Conservation (phyloP, 345 rosid genomes). For the sweet orange (Citrus sinensis) region DVS_A1.0 CM039165.1:32854501-32855000, state of each 20-base stretch:
- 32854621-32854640: not conserved
- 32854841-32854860: not conserved
- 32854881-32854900: constrained; percentile 16
- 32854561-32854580: not conserved
- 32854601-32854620: constrained; percentile 9
- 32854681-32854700: not conserved
- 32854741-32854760: constrained; percentile 9
- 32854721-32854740: constrained; percentile 2
- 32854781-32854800: not conserved
- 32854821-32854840: not conserved
- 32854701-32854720: too few species aligned
- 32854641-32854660: not conserved
- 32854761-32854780: not conserved
- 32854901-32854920: not conserved
- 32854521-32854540: not conserved
- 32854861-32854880: constrained; percentile 17
- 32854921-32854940: too few species aligned
- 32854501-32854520: constrained; percentile 23
- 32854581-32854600: not conserved
- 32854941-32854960: too few species aligned
- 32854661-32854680: constrained; percentile 9
- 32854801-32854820: not conserved
- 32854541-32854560: not conserved
- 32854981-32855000: too few species aligned
- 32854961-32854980: too few species aligned